Evolutionary conservation across 805 yeast genomes (phyloP), one percentile per base, ranked within the genome.

Genomic region (Ogataea pilisensis): DNA sequence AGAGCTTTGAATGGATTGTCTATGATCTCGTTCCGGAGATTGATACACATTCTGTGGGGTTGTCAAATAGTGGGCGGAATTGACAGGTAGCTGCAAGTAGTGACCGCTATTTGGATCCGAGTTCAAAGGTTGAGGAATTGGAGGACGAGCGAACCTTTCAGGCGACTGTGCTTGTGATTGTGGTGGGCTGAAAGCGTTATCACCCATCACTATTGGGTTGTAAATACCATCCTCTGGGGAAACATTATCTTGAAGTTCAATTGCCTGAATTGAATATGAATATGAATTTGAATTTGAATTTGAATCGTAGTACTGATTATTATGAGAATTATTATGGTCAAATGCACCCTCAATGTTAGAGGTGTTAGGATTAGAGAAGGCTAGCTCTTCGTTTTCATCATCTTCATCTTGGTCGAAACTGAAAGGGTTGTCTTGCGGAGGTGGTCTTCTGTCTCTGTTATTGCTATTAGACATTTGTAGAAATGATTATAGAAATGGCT

Each of bases 151-250:
- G 8, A 20, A 12, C 11, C 22, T 9, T 31, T 16, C 34, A 4
- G 34, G 22, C 7, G 34, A 8, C 18, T 17, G 20, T 11, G n/a
- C 6, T 13, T 11, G 34, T 13, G 22, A 20, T 4, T 13, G 14
- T 32, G 17, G 25, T 12, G 13, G 27, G n/a, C n/a, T 8, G 27
- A 32, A 32, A 3, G 35, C 35, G n/a, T 21, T 32, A 13, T 32
- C 35, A 8, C 35, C 35, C 16, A 32, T 24, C 5, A 32, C 35
- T 9, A 32, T 32, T 32, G 35, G 35, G 19, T 21, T 32, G 21
- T 32, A 32, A 20, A 32, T 16, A 21, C 27, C 26, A 20, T 13
- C 17, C 12, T 13, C 17, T 21, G 5, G 26, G 13, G 25, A 13
- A 19, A 11, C 9, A 8, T 12, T 13, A 7, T 13, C 26, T 3